Evolutionary conservation across 805 yeast genomes (phyloP).

Genomic region (Vanderwaltozyma polyspora): DNA sequence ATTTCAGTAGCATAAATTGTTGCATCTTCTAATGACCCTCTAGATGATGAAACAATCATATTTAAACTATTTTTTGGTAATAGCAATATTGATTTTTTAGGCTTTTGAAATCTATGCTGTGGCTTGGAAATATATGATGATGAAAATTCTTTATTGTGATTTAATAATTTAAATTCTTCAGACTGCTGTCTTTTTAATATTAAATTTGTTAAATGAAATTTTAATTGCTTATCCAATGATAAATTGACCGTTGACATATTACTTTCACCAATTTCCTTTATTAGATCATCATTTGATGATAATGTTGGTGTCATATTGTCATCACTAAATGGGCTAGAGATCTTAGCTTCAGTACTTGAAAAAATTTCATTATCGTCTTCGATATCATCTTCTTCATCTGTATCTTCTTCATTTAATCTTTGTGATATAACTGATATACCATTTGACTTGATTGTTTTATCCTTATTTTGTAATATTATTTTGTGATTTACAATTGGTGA

Average conservation of each 20-base stretch:
- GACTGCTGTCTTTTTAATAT: neutral
- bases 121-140: slow-evolving; percentile 7
- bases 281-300: too few species aligned
- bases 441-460: neutral
- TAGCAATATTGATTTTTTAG: slow-evolving; percentile 15
- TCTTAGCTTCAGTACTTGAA: slow-evolving; percentile 11
- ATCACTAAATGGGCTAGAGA: slow-evolving; percentile 18
- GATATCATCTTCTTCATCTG: neutral
- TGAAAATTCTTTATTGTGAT: too few species aligned
- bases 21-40: slow-evolving; percentile 23
- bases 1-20: slow-evolving; percentile 27
- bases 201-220: too few species aligned
- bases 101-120: slow-evolving; percentile 12
- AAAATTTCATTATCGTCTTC: slow-evolving; percentile 6
- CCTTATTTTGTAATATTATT: neutral
- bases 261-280: too few species aligned
- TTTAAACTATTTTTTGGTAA: slow-evolving; percentile 12
- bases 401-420: neutral
- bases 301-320: neutral
- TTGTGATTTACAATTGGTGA: too few species aligned
- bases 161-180: too few species aligned
- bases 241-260: too few species aligned
- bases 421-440: neutral
- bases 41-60: slow-evolving; percentile 20
- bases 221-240: too few species aligned